Evolutionary conservation across 495 filamentous ascomycete species (phyloP).

Genomic region (Cudoniella acicularis): DNA sequence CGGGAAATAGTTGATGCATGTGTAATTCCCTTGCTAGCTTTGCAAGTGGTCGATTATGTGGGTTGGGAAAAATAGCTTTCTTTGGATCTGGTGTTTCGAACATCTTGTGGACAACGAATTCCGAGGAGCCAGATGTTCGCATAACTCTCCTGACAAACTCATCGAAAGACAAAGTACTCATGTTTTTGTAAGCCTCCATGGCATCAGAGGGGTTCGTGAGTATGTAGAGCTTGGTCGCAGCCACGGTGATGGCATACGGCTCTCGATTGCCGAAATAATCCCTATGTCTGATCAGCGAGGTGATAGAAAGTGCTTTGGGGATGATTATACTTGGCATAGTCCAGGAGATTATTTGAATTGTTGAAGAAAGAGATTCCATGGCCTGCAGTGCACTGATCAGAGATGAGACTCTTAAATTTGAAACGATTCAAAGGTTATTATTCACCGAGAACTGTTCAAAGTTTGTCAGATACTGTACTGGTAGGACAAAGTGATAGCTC

Average conservation of each 20-base stretch:
- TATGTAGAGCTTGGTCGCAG: neutral
- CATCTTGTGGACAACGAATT: neutral
- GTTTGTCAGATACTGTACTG: no score
- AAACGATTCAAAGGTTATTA: no score
- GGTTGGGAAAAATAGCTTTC: neutral
- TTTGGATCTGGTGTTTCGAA: neutral
- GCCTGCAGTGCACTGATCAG: no score
- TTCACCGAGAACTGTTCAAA: no score
- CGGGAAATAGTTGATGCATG: neutral
- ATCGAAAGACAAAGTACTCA: neutral
- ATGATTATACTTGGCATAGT: no score
- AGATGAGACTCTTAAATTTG: no score
- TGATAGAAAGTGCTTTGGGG: no score
- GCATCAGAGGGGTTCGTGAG: neutral
- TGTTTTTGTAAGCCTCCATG: neutral
- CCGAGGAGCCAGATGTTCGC: neutral
- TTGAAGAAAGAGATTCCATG: no score
- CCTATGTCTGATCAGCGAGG: no score
- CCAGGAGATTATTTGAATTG: no score
- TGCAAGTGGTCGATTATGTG: neutral
- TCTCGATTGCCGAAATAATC: no score
- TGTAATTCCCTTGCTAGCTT: neutral
- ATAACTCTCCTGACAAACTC: neutral
- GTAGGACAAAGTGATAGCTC: no score
- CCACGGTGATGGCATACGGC: neutral